Percentiles rank a stretch among this genome's conserved stretches.
Conservation (phyloP, 2,329 filamentous ascomycete genomes). For the Diplocarpon mali region DNA sequence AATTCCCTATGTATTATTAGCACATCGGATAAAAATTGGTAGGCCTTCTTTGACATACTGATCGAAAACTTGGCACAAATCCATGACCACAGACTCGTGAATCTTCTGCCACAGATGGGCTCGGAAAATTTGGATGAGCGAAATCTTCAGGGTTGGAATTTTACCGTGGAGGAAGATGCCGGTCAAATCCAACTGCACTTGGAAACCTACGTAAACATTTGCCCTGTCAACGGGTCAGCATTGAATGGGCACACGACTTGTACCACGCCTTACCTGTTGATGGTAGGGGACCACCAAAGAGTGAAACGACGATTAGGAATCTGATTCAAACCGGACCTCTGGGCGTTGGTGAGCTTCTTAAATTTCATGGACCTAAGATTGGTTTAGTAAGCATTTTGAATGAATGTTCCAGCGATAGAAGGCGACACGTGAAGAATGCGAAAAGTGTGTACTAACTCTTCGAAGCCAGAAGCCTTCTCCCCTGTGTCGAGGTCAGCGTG, state of each 20-base stretch:
- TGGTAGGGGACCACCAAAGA: constrained; percentile 91
- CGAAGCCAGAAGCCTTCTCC: constrained; percentile 44
- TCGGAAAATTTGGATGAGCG: constrained; percentile 96
- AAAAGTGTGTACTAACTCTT: constrained; percentile 21
- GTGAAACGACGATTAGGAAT: constrained; percentile 98
- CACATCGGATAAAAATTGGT: constrained; percentile 35
- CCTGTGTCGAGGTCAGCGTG: too few species aligned
- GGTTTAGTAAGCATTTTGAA: too few species aligned
- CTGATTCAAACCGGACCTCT: constrained; percentile 92
- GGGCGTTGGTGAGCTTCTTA: constrained; percentile 97
- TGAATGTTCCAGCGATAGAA: too few species aligned
- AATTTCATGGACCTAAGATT: constrained; percentile 63
- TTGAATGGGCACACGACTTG: too few species aligned
- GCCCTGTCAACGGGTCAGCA: constrained; percentile 59
- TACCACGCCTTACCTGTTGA: constrained; percentile 48
- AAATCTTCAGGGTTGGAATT: constrained; percentile 96
- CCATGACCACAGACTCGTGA: constrained; percentile 97
- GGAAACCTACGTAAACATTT: constrained; percentile 98
- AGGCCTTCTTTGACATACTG: background rate
- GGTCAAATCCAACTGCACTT: constrained; percentile 93
- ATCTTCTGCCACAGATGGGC: constrained; percentile 99
- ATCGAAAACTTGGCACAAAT: constrained; percentile 78
- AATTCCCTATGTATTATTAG: constrained; percentile 61
- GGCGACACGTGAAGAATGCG: background rate
- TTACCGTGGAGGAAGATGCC: constrained; percentile 99